Percentiles rank a stretch among this genome's conserved stretches.
Evolutionary conservation across 2,329 filamentous ascomycete genomes (phyloP).

Genomic region (Bipolaris bicolor): DNA sequence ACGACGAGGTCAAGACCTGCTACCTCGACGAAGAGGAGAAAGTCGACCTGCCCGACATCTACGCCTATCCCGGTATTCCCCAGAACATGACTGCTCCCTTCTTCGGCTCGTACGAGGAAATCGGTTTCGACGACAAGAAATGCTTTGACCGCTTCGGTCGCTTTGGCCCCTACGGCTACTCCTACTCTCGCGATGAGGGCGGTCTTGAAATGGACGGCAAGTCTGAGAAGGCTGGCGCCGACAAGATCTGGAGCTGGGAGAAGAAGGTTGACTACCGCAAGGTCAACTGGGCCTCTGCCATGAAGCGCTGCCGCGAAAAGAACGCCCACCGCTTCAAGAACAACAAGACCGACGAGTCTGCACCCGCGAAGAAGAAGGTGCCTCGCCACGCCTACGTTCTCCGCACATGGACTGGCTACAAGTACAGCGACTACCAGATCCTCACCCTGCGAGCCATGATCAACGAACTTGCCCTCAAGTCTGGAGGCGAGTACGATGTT

Average conservation of each 20-base stretch:
- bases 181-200: constrained; percentile 53
- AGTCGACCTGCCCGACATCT: constrained; percentile 65
- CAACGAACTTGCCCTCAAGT: constrained; percentile 77
- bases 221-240: constrained; percentile 53
- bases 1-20: constrained; percentile 64
- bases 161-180: constrained; percentile 59
- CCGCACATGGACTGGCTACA: constrained; percentile 81
- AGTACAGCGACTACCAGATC: constrained; percentile 79
- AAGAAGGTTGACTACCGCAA: constrained; percentile 56
- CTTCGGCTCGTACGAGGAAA: constrained; percentile 57
- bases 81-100: constrained; percentile 56
- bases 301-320: constrained; percentile 57
- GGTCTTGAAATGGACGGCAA: constrained; percentile 57
- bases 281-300: constrained; percentile 57
- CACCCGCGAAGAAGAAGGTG: constrained; percentile 49
- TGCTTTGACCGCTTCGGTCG: constrained; percentile 60
- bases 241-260: constrained; percentile 58
- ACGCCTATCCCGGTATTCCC: constrained; percentile 65
- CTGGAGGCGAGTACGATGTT: constrained; percentile 85
- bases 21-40: constrained; percentile 67
- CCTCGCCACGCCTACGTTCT: constrained; percentile 81
- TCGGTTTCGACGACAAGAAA: constrained; percentile 55
- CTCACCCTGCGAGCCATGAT: constrained; percentile 84
- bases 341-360: constrained; percentile 39
- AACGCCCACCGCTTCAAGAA: constrained; percentile 56